A percentile compares a stretch with the other conserved stretches of the same genome.
Conservation (phyloP, 2,329 filamentous ascomycete genomes). For the Xylariaceae sp. region DNA sequence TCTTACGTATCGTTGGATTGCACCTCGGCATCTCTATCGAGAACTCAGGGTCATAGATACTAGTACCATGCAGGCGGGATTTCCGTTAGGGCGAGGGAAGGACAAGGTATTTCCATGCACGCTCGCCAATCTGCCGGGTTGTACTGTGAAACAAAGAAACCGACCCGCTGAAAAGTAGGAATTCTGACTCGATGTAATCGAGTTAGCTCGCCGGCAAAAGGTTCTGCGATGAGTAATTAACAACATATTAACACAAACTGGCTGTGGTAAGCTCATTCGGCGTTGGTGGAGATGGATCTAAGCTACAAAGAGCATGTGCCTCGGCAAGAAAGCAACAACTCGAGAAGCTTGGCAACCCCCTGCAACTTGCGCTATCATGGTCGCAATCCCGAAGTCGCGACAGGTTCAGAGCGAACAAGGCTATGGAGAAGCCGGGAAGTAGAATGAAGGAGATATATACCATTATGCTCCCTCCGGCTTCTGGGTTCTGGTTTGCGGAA, state of each 20-base stretch:
- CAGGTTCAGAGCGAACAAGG: too few relatives aligned
- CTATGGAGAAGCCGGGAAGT: too few relatives aligned
- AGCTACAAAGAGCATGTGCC: constrained; percentile 7
- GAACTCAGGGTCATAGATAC: too few relatives aligned
- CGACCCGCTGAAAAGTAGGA: background rate
- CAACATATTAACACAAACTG: background rate
- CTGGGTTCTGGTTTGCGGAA: background rate
- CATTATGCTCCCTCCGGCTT: background rate
- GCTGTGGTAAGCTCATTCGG: background rate
- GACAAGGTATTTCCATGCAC: background rate
- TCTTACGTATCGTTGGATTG: too few relatives aligned
- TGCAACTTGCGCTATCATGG: background rate
- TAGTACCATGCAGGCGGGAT: too few relatives aligned
- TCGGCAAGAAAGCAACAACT: background rate
- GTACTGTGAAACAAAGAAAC: too few relatives aligned
- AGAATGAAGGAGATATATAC: background rate
- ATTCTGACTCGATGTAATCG: background rate
- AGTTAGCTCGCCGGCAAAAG: background rate
- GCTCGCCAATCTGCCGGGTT: background rate
- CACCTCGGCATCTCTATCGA: too few relatives aligned
- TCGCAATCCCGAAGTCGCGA: too few relatives aligned
- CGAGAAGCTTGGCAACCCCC: background rate
- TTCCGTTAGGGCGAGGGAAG: too few relatives aligned
- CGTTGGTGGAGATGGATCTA: background rate
- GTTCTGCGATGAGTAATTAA: background rate